phyloP scores from a whole-genome alignment of 1,139 yeast species.

The Lodderomyces theae region DNA sequence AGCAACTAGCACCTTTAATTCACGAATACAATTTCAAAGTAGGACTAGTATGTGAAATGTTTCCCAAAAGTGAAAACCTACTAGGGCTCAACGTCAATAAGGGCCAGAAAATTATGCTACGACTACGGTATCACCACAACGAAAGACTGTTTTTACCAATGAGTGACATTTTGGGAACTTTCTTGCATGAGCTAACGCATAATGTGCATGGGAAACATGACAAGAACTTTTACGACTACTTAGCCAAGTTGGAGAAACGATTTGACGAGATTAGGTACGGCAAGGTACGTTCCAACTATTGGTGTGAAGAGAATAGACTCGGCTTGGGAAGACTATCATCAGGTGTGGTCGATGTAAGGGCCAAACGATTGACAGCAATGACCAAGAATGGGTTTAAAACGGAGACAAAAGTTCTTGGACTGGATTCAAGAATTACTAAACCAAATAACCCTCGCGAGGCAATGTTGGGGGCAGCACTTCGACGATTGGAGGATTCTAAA shows the following conservation, averaged over 20 bases:
- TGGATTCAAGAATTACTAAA: slow-evolving; percentile 13
- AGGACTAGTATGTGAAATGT: slow-evolving; percentile 74
- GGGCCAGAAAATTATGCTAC: slow-evolving; percentile 72
- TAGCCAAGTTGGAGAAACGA: slow-evolving; percentile 60
- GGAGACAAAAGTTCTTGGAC: slow-evolving; percentile 39
- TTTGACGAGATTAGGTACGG: slow-evolving; percentile 52
- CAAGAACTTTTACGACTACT: slow-evolving; percentile 58
- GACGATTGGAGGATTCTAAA: slow-evolving; percentile 55
- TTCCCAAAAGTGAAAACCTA: slow-evolving; percentile 64
- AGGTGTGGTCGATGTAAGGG: slow-evolving; percentile 29
- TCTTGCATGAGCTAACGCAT: slow-evolving; percentile 88
- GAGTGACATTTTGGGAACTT: slow-evolving; percentile 71
- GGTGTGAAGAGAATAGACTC: slow-evolving; percentile 52
- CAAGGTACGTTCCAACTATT: slow-evolving; percentile 20
- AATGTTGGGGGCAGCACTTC: slow-evolving; percentile 66
- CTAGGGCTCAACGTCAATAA: slow-evolving; percentile 83
- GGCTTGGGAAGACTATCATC: slow-evolving; percentile 33
- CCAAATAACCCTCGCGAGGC: slow-evolving; percentile 41
- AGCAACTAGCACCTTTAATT: slow-evolving; percentile 71
- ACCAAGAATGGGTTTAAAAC: slow-evolving; percentile 37
- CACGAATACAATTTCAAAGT: slow-evolving; percentile 64
- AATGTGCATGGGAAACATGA: slow-evolving; percentile 81
- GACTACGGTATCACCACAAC: slow-evolving; percentile 63
- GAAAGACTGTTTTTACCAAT: slow-evolving; percentile 60
- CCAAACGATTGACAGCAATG: slow-evolving; percentile 38